Conservation (phyloP, 495 filamentous ascomycete genomes). For the Aspergillus saccharolyticus region DNA sequence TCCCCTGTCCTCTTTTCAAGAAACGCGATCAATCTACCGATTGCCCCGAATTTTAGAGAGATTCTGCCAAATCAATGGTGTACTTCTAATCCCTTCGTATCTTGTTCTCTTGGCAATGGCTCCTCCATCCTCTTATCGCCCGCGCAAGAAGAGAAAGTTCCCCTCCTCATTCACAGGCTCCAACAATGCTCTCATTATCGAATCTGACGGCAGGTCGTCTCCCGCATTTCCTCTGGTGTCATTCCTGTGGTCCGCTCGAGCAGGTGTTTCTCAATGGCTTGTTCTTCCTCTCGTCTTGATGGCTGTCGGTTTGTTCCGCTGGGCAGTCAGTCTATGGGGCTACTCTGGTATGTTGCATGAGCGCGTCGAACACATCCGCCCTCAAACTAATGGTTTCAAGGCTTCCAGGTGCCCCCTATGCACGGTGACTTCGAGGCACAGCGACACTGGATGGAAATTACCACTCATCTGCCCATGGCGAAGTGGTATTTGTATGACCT, state of each 20-base stretch:
- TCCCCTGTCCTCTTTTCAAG: not conserved
- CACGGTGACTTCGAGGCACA: slow-evolving; percentile 97
- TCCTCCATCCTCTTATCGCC: slow-evolving; percentile 46
- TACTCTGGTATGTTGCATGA: slow-evolving; percentile 68
- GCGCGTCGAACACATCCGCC: not conserved
- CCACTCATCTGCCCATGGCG: slow-evolving; percentile 77
- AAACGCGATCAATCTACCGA: not conserved
- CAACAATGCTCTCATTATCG: slow-evolving; percentile 47
- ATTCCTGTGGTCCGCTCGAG: slow-evolving; percentile 85
- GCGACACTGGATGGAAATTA: slow-evolving; percentile 98
- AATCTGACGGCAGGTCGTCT: slow-evolving; percentile 35
- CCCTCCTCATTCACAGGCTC: slow-evolving; percentile 40
- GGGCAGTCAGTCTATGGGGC: slow-evolving; percentile 86
- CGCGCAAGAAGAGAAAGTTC: slow-evolving; percentile 55
- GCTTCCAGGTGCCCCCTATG: slow-evolving; percentile 79
- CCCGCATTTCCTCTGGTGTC: slow-evolving; percentile 81
- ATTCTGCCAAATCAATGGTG: slow-evolving; percentile 26
- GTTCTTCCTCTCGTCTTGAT: slow-evolving; percentile 81
- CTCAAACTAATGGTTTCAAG: slow-evolving; percentile 37
- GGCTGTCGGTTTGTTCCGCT: slow-evolving; percentile 85
- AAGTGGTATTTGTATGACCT: slow-evolving; percentile 98
- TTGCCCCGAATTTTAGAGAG: not conserved
- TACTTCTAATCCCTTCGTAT: slow-evolving; percentile 6
- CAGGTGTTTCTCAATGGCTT: slow-evolving; percentile 86
- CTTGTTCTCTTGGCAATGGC: slow-evolving; percentile 24